Evolutionary conservation across 2,329 filamentous ascomycete genomes (phyloP).

Genomic region (Trichoderma sp.): DNA sequence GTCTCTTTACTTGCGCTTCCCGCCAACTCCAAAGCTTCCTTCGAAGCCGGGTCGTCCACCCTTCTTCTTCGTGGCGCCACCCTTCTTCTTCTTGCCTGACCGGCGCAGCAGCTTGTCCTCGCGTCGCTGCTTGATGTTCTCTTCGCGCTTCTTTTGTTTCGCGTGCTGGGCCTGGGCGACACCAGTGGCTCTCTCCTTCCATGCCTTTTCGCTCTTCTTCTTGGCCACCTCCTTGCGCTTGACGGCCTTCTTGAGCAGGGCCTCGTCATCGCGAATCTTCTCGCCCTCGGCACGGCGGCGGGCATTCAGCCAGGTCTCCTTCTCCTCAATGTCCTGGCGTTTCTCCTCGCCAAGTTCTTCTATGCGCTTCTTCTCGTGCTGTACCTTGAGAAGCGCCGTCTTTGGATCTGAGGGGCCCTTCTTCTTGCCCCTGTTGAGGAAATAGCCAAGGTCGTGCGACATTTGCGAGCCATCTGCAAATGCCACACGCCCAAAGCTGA

Average conservation of each 20-base stretch:
- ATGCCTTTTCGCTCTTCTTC: slow-evolving; percentile 89
- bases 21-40: slow-evolving; percentile 62
- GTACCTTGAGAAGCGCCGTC: slow-evolving; percentile 79
- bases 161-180: slow-evolving; percentile 76
- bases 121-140: slow-evolving; percentile 71
- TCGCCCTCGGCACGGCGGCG: slow-evolving; percentile 88
- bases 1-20: slow-evolving; percentile 45
- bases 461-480: slow-evolving; percentile 84
- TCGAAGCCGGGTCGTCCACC: slow-evolving; percentile 67
- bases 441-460: slow-evolving; percentile 69
- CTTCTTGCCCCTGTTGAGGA: slow-evolving; percentile 57
- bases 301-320: slow-evolving; percentile 91
- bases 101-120: slow-evolving; percentile 69
- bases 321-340: slow-evolving; percentile 84
- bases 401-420: slow-evolving; percentile 84
- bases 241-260: slow-evolving; percentile 86
- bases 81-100: slow-evolving; percentile 60
- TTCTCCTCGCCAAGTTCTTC: slow-evolving; percentile 75
- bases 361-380: slow-evolving; percentile 83
- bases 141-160: slow-evolving; percentile 79
- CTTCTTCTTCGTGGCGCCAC: slow-evolving; percentile 44
- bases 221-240: slow-evolving; percentile 91
- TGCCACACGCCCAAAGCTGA: slow-evolving; percentile 87
- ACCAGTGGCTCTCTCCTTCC: slow-evolving; percentile 71
- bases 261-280: slow-evolving; percentile 83